phyloP scores from a whole-genome alignment of 2,329 filamentous ascomycete species.

The Pyricularia sp. region DNA sequence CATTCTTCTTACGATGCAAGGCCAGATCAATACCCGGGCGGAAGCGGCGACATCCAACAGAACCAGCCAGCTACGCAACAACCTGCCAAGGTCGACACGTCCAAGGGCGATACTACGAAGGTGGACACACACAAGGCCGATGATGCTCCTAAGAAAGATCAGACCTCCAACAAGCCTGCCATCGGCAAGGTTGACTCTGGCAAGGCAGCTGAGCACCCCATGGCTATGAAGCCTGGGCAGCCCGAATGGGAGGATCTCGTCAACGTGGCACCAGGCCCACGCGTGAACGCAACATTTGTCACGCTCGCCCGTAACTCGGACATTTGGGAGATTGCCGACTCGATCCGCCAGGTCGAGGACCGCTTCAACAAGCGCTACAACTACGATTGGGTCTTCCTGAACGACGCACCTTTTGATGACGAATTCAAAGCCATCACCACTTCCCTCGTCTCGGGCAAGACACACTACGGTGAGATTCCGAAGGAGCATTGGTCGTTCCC shows the following conservation, averaged over 20 bases:
- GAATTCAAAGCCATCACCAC: slow-evolving; percentile 86
- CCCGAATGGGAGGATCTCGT: slow-evolving; percentile 38
- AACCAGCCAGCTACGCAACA: slow-evolving; percentile 8
- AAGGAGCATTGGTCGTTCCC: slow-evolving; percentile 97
- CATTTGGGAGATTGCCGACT: slow-evolving; percentile 91
- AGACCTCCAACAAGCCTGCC: slow-evolving; percentile 3
- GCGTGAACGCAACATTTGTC: slow-evolving; percentile 95
- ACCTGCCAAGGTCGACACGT: not conserved
- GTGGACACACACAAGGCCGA: slow-evolving; percentile 1
- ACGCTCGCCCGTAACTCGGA: slow-evolving; percentile 88
- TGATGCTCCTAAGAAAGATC: slow-evolving; percentile 7
- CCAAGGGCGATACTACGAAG: not conserved
- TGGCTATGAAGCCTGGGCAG: slow-evolving; percentile 39
- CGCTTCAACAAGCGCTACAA: slow-evolving; percentile 94
- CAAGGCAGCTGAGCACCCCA: slow-evolving; percentile 28
- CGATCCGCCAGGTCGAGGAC: slow-evolving; percentile 92
- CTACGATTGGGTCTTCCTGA: slow-evolving; percentile 99
- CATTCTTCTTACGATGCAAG: slow-evolving; percentile 32
- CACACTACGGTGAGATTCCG: slow-evolving; percentile 80
- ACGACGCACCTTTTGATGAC: slow-evolving; percentile 87
- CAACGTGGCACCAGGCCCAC: slow-evolving; percentile 48
- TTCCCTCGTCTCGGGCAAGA: slow-evolving; percentile 82
- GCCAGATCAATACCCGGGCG: not conserved
- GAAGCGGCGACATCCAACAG: slow-evolving; percentile 6
- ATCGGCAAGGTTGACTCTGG: slow-evolving; percentile 13